phyloP scores from a whole-genome alignment of 1,139 yeast genomes.

The Scheffersomyces parashehatae region DNA sequence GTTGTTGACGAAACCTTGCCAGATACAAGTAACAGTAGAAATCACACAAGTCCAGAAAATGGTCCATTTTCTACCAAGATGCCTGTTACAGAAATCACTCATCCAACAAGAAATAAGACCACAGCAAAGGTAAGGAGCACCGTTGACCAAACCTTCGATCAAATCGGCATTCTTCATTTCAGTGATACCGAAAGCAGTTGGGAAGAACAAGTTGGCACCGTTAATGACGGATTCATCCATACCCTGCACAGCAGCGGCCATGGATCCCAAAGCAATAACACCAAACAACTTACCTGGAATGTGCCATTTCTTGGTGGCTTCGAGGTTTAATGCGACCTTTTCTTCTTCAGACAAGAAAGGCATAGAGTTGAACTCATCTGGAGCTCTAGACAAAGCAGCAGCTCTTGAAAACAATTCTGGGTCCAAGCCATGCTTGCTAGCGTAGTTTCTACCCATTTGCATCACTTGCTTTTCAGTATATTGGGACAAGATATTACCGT shows the following conservation, averaged over 20 bases:
- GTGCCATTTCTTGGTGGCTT: conserved; percentile 64
- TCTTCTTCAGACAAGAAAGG: conserved; percentile 60
- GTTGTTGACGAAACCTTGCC: conserved; percentile 71
- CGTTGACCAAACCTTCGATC: conserved; percentile 73
- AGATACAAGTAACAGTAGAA: conserved; percentile 68
- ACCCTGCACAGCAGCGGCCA: conserved; percentile 92
- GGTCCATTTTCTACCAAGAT: conserved; percentile 71
- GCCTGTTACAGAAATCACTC: conserved; percentile 65
- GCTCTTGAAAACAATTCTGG: conserved; percentile 68
- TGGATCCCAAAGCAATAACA: conserved; percentile 72
- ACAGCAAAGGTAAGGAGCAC: conserved; percentile 81
- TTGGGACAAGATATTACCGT: conserved; percentile 61
- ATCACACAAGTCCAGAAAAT: conserved; percentile 67
- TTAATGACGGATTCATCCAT: conserved; percentile 89
- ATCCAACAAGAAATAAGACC: conserved; percentile 72
- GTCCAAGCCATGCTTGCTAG: conserved; percentile 60
- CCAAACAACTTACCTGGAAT: conserved; percentile 61
- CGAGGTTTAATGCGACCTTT: conserved; percentile 52
- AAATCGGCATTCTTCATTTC: conserved; percentile 55
- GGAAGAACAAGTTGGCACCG: conserved; percentile 79
- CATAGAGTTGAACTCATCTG: conserved; percentile 61
- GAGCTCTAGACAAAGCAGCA: conserved; percentile 75
- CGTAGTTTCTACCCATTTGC: conserved; percentile 72
- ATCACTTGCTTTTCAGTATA: conserved; percentile 65
- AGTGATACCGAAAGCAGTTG: conserved; percentile 43